Base-by-base conservation (phyloP, 768 basidiomycete species). In the Lactifluus echinatus region DNA sequence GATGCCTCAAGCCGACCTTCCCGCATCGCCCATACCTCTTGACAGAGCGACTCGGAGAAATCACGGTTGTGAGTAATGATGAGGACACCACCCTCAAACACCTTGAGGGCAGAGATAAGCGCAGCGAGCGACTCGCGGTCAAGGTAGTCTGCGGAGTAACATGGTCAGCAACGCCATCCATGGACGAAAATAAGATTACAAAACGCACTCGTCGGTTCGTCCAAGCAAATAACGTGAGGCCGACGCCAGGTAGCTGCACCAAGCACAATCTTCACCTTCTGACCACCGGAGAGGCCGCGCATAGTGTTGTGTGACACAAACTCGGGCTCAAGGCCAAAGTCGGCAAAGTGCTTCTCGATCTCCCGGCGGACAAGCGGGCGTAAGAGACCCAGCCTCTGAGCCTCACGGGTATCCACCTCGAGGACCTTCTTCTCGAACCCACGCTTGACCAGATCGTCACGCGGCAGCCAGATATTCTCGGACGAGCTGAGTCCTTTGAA, bases 401-500 rank as follows among this genome's bases (percentile, higher is more conserved):
- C 94, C 77, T 96, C 94, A 66, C 91, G 89, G 55, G 94, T 94
- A 72, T 96, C 94, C 63, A 96, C 89, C 74, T 97, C 94, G 67
- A 97, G 78, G 60, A 97, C 88, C 82, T 95, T 97, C 92, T 97
- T 97, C 79, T 97, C 94, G 73, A 91, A 97, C 69, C 94, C 94
- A 73, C 94, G 93, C 80, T 93, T 93, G 79, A 96, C 74, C 65
- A 97, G 87, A 64, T 97, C 94, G 66, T 96, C 94, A 79, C 94
- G 92, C 36, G 94, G 81, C 58, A 97, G 62, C 94, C 94, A 97
- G 73, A 95, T 81, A 83, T 97, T 97, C 84, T 98, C 95, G 26
- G 94, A 93, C 52, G 96, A 97, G 61, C 85, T 88, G 67, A 97
- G 77, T 55, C 76, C 83, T 81, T 96, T 96, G 85, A 97, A 89